These are phyloP conservation scores for Gamsiella multidivaricata DNA, from an alignment of 192 early-diverging fungal species.

Conservation along the genomic window DNA sequence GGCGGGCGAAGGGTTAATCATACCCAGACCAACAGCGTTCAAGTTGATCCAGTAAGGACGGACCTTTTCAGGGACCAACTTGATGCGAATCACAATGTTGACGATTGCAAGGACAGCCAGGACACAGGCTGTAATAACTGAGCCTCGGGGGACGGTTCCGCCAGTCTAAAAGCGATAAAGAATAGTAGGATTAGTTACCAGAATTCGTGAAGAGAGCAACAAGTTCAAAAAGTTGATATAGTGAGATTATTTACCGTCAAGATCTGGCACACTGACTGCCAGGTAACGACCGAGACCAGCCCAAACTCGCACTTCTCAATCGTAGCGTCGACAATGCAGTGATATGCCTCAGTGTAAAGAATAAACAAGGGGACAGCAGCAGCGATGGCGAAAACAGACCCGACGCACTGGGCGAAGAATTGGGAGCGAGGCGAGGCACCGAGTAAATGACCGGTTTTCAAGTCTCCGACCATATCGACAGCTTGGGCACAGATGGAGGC, in stretches of 20 bases:
- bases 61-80: slow-evolving; percentile 63
- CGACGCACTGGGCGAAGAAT: slow-evolving; percentile 73
- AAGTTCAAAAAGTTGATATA: slow-evolving; percentile 1
- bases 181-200: too few relatives aligned
- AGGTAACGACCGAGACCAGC: slow-evolving; percentile 48
- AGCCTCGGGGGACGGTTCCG: slow-evolving; percentile 54
- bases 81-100: slow-evolving; percentile 55
- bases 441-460: slow-evolving; percentile 77
- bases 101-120: slow-evolving; percentile 55
- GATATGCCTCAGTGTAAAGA: slow-evolving; percentile 71
- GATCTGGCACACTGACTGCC: slow-evolving; percentile 48
- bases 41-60: slow-evolving; percentile 68
- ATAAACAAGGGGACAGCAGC: slow-evolving; percentile 67
- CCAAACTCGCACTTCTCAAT: slow-evolving; percentile 59
- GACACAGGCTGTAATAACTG: slow-evolving; percentile 58
- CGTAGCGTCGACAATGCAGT: slow-evolving; percentile 61
- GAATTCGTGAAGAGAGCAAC: not conserved
- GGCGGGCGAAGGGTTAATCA: slow-evolving; percentile 62
- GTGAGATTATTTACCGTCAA: slow-evolving; percentile 12
- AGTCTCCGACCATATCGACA: slow-evolving; percentile 79
- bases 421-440: slow-evolving; percentile 73
- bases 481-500: slow-evolving; percentile 65
- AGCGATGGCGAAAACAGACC: slow-evolving; percentile 69
- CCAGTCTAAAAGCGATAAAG: slow-evolving; percentile 7
- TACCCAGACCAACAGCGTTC: slow-evolving; percentile 66